These are phyloP conservation scores for Metschnikowia lachancei DNA, from an alignment of 805 yeast genomes.

Conservation along the genomic window DNA sequence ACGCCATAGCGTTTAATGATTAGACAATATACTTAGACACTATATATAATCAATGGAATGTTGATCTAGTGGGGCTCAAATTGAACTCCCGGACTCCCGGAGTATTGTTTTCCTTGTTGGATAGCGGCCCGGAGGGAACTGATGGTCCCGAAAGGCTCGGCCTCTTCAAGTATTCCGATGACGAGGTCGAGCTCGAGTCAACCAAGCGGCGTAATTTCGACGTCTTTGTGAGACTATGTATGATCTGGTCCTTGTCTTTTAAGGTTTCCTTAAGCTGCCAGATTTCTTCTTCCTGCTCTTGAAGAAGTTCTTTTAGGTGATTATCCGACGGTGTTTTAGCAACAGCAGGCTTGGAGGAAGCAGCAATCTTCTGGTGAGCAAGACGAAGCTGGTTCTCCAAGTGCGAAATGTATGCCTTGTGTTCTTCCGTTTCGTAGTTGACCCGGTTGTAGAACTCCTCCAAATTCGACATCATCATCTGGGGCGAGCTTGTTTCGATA, in stretches of 20 bases:
- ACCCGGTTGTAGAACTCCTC: conserved; percentile 50
- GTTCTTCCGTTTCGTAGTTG: conserved; percentile 54
- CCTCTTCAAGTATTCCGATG: conserved; percentile 11
- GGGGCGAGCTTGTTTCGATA: conserved; percentile 33
- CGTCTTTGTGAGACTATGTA: conserved; percentile 67
- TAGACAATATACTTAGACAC: not conserved
- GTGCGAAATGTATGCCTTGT: conserved; percentile 56
- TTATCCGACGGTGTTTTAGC: conserved; percentile 4
- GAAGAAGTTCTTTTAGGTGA: conserved; percentile 36
- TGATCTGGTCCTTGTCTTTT: conserved; percentile 74
- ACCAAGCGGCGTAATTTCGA: conserved; percentile 53
- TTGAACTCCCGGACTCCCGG: conserved; percentile 11
- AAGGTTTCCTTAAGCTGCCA: conserved; percentile 58
- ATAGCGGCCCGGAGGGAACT: not conserved
- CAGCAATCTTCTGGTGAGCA: conserved; percentile 22
- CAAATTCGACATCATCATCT: conserved; percentile 44
- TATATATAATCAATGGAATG: not conserved
- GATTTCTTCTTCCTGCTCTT: conserved; percentile 69
- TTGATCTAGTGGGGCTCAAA: conserved; percentile 11
- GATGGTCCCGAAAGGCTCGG: conserved; percentile 13
- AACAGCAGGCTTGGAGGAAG: not conserved
- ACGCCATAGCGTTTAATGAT: not conserved
- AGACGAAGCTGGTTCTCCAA: conserved; percentile 53
- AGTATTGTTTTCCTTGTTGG: conserved; percentile 14
- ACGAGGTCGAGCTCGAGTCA: conserved; percentile 28